phyloP scores from a whole-genome alignment of 2,329 filamentous ascomycete genomes.

The Cladosporium sp. region DNA sequence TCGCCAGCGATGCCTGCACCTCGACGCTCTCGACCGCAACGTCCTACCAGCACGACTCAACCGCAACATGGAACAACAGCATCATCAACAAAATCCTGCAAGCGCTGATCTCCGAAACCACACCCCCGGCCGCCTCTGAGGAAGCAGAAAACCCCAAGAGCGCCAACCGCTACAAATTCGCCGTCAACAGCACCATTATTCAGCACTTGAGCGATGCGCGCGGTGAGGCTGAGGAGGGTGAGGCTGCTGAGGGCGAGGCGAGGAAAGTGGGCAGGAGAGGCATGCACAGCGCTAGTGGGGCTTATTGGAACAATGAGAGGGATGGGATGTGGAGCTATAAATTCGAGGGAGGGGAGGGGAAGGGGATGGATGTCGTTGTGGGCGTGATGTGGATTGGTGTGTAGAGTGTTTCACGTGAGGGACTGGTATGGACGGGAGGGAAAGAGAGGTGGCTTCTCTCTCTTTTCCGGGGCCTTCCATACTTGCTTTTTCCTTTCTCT shows the following conservation, averaged over 20 bases:
- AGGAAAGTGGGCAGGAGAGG: slow-evolving; percentile 74
- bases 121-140: no score
- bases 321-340: slow-evolving; percentile 90
- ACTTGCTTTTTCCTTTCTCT: no score
- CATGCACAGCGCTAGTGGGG: slow-evolving; percentile 82
- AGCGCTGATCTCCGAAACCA: slow-evolving; percentile 67
- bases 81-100: slow-evolving; percentile 86
- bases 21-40: slow-evolving; percentile 68
- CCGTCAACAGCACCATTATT: slow-evolving; percentile 96
- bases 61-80: slow-evolving; percentile 80
- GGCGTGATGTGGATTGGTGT: slow-evolving; percentile 70
- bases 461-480: no score
- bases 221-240: slow-evolving; percentile 41
- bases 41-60: slow-evolving; percentile 82
- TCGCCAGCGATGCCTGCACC: slow-evolving; percentile 81
- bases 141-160: slow-evolving; percentile 40
- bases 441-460: no score
- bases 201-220: slow-evolving; percentile 77
- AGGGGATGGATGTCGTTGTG: slow-evolving; percentile 51
- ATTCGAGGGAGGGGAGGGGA: slow-evolving; percentile 58
- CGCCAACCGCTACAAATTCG: slow-evolving; percentile 86
- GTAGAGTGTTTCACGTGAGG: no score
- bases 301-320: slow-evolving; percentile 87
- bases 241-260: slow-evolving; percentile 55
- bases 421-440: no score